phyloP scores from a whole-genome alignment of 139 green algal species.

The Coelastrella sp. region DNA sequence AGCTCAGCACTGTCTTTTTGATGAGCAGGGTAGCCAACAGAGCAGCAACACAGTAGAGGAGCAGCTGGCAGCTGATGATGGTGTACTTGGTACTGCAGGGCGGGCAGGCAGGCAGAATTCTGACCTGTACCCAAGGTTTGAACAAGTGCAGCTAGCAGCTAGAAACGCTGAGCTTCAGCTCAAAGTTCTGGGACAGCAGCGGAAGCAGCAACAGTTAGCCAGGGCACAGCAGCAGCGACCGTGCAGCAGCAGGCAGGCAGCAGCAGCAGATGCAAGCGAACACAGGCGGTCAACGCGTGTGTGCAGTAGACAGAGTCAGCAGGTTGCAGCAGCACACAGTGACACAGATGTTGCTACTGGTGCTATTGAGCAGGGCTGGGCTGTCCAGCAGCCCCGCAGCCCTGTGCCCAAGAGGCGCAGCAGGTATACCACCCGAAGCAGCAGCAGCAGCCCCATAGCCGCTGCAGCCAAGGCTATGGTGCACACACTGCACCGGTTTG shows the following conservation, averaged over 20 bases:
- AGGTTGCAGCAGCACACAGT: background rate
- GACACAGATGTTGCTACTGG: background rate
- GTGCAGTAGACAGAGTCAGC: background rate
- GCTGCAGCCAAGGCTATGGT: background rate
- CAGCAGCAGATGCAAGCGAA: background rate
- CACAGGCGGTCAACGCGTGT: background rate
- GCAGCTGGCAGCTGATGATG: background rate
- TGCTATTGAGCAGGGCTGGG: background rate
- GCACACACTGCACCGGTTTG: background rate
- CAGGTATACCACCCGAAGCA: too few relatives aligned
- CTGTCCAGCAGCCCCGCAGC: too few relatives aligned
- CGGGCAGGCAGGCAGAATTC: background rate
- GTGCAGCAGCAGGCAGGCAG: background rate
- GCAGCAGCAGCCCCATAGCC: background rate
- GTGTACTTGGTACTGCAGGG: background rate
- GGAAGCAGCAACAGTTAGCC: background rate
- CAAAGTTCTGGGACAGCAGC: background rate
- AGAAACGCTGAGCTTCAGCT: background rate
- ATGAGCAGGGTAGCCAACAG: background rate
- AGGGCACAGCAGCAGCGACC: background rate
- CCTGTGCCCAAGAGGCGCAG: too few relatives aligned
- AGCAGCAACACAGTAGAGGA: background rate
- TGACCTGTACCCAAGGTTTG: background rate
- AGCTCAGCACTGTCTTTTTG: background rate
- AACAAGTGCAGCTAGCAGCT: background rate